A percentile compares a stretch with the other conserved stretches of the same genome.
These are phyloP conservation scores for Asclepias syriaca DNA, from an alignment of 257 asterid genomes.

Conservation along the genomic window DNA sequence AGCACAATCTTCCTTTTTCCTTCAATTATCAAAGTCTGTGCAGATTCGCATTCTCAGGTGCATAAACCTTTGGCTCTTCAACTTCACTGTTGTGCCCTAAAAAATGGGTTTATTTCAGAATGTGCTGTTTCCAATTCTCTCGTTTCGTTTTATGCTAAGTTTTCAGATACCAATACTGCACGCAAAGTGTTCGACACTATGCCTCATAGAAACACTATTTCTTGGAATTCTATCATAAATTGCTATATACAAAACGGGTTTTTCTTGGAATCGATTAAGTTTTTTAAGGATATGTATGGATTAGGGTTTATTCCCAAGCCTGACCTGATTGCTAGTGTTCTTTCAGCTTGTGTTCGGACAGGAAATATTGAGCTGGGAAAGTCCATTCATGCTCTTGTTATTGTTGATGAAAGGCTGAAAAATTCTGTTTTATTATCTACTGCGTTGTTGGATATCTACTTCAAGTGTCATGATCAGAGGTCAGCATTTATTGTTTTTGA, in stretches of 20 bases:
- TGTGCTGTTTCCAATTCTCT: constrained; percentile 51
- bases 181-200: constrained; percentile 53
- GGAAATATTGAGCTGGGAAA: constrained; percentile 47
- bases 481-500: constrained; percentile 52
- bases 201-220: constrained; percentile 38
- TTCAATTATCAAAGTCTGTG: constrained; percentile 62
- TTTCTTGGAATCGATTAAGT: constrained; percentile 31
- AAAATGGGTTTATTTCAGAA: constrained; percentile 52
- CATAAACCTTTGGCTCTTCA: constrained; percentile 39
- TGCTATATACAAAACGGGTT: constrained; percentile 52
- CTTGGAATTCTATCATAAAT: constrained; percentile 20
- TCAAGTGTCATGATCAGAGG: constrained; percentile 32
- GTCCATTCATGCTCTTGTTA: constrained; percentile 50
- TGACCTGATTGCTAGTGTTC: constrained; percentile 55
- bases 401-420: constrained; percentile 48
- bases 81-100: constrained; percentile 48
- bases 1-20: constrained; percentile 49
- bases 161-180: constrained; percentile 26
- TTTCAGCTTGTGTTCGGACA: constrained; percentile 42
- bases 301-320: constrained; percentile 48
- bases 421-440: constrained; percentile 39
- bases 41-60: constrained; percentile 27
- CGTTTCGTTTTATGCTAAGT: constrained; percentile 49
- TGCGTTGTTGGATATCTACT: constrained; percentile 51
- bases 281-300: constrained; percentile 24